Conservation (phyloP, 208 protist species). For the Acanthamoeba divionensis region DNA sequence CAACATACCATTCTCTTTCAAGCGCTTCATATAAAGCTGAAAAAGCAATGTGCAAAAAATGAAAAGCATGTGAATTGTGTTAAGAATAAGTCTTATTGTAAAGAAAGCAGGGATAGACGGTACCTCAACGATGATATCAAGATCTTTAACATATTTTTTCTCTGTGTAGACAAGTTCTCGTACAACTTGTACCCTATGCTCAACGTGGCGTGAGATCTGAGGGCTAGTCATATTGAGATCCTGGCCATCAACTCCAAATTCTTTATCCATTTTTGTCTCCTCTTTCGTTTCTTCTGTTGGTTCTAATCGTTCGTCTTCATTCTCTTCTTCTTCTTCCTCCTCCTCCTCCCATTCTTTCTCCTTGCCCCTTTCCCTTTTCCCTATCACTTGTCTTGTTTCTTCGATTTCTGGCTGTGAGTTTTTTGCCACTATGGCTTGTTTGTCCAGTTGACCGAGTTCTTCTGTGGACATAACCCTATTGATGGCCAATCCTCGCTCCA, state of each 20-base stretch:
- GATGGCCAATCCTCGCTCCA: background rate
- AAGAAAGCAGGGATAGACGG: no score
- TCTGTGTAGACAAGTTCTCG: conserved; percentile 4
- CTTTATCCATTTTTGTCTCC: background rate
- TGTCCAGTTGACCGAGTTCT: background rate
- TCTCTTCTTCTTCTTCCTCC: background rate
- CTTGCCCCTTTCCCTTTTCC: background rate
- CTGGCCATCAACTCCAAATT: no score
- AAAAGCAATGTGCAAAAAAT: background rate
- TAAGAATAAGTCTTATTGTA: background rate
- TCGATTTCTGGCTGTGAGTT: background rate
- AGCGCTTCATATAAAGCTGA: background rate
- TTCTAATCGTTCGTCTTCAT: background rate
- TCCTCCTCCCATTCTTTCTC: background rate
- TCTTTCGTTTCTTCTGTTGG: background rate
- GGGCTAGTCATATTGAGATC: background rate
- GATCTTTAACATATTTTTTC: background rate
- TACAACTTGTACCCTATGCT: background rate
- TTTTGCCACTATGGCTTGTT: background rate
- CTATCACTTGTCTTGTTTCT: background rate
- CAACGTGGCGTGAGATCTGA: background rate
- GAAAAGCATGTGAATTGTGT: background rate
- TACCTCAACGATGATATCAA: conserved; percentile 25
- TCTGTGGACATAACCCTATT: background rate
- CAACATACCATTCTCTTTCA: background rate